Evolutionary conservation across 2,329 filamentous ascomycete genomes (phyloP), one percentile per base, ranked within the genome.

Genomic region (Ascomycota sp.): DNA sequence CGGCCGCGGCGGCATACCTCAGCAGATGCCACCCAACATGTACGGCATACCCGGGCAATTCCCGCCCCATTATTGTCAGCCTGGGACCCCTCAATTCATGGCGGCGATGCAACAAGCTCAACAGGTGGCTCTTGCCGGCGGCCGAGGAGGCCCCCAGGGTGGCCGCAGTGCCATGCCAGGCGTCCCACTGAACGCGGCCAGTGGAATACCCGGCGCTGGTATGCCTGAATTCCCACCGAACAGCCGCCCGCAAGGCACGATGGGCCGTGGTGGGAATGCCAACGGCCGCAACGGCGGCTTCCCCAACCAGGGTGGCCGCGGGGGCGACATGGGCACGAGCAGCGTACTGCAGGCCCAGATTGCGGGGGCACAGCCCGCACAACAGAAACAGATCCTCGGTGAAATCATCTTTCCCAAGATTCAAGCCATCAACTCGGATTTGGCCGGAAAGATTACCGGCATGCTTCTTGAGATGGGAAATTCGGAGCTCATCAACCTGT

Each of bases 391-490:
- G 68, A 81, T 95, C 57, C 74, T 98, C 32, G 89, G 89, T 54
- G 89, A 98, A 63, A 75, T 82, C 43, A 78, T 98, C 45, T 98
- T 95, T 69, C 89, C 89, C 51, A 98, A 95, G 77, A 95, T 98
- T 48, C 75, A 85, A 56, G 73, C 71, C 42, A 75, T 93, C 58
- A 89, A 98, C 64, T 79, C 83, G 35, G 85, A 94, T 46, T 68
- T 98, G 47, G 89, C 89, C 38, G 89, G 89, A 52, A 98, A 98
- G 75, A 95, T 98, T 56, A 98, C 89, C 37, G 89, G 89, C 60
- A 98, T 98, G 89, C 77, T 98, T 46, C 61, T 98, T 46, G 89
- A 98, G 70, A 98, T 98, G 89, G 89, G 95, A 47, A 95, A 95
- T 59, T 54, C 66, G 33, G 89, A 98, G 64, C 65, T 98, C 45